Evolutionary conservation across 2,329 filamentous ascomycete species (phyloP), one percentile per base, ranked within the genome.

Genomic region (Arthrobotrys megalospora): DNA sequence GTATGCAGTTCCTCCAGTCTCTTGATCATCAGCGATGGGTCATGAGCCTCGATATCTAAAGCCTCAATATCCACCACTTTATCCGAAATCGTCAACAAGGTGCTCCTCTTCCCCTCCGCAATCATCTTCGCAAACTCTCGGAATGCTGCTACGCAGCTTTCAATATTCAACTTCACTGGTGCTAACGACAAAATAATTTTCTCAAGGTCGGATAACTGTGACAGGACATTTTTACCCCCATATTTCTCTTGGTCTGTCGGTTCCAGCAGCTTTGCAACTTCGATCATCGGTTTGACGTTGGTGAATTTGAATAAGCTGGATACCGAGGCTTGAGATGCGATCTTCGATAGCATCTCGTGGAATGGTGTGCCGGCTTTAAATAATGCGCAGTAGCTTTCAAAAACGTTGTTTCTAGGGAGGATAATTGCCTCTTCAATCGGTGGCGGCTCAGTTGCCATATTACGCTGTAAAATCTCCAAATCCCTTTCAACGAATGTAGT

Each of bases 291-390:
- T 65, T 86, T 86, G 7, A 93, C 83, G 11, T 86, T 85, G 81
- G 91, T 93, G 62, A 98, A 85, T 80, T 91, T 89, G 84, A 93
- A 98, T 0, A 88, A 87, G 0, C 87, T 84, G 66, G 91, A 89
- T 8, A 92, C 85, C 32, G 87, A 86, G 1, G 90, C 88, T 7
- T 95, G 87, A 70, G 93, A 91, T 79, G 91, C 87, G 60, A 98
- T 86, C 1, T 92, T 91, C 79, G 91, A 87, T 70, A 98, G 85
- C 76, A 98, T 90, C 82, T 94, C 97, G 80, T 90, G 91, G 81
- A 98, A 92, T 0, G 94, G 93, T 0, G 93, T 94, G 5, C 89
- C 88, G 0, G 90, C 88, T 0, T 94, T 93, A 81, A 97, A 97
- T 83, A 95, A 96, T 1, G 89, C 88, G 0, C 92, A 88, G 82